Percentiles rank a stretch among this genome's conserved stretches.
These are phyloP conservation scores for Amyloporia xantha DNA, from an alignment of 768 basidiomycete genomes.

Conservation along the genomic window DNA sequence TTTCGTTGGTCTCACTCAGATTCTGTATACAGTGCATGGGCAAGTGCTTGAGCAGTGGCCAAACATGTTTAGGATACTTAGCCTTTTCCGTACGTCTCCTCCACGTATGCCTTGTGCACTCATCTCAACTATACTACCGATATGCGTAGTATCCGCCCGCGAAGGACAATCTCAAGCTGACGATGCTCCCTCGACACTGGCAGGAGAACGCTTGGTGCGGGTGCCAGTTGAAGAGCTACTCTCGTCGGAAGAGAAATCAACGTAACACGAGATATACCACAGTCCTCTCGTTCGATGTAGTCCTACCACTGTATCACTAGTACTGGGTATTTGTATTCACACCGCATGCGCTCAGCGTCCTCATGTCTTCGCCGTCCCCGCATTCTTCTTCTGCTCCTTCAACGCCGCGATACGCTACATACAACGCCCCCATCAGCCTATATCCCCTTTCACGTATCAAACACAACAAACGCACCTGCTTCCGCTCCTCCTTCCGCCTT, in stretches of 20 bases:
- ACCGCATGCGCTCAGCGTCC: constrained; percentile 1
- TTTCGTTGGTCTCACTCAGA: too few relatives aligned
- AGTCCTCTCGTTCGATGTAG: not conserved
- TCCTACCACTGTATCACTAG: constrained; percentile 4
- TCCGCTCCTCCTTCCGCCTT: constrained; percentile 85
- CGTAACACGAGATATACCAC: not conserved
- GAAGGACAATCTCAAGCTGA: constrained; percentile 25
- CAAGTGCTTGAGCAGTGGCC: constrained; percentile 78
- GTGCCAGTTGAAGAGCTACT: constrained; percentile 65
- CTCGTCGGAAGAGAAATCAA: constrained; percentile 16
- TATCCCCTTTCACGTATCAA: not conserved
- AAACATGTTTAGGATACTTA: constrained; percentile 74
- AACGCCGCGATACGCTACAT: constrained; percentile 66
- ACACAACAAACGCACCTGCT: constrained; percentile 50
- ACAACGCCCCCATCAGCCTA: too few relatives aligned
- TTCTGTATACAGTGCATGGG: constrained; percentile 48
- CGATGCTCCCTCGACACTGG: constrained; percentile 17
- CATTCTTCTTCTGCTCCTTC: constrained; percentile 74
- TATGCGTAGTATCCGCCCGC: constrained; percentile 41
- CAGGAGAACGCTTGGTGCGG: constrained; percentile 62
- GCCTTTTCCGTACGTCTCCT: constrained; percentile 51
- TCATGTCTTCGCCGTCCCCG: constrained; percentile 22
- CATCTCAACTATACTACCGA: constrained; percentile 1
- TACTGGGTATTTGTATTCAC: constrained; percentile 5
- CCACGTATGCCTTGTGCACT: not conserved